Evolutionary conservation across 345 rosid genomes (phyloP).

Genomic region (Eutrema heterophyllum): DNA sequence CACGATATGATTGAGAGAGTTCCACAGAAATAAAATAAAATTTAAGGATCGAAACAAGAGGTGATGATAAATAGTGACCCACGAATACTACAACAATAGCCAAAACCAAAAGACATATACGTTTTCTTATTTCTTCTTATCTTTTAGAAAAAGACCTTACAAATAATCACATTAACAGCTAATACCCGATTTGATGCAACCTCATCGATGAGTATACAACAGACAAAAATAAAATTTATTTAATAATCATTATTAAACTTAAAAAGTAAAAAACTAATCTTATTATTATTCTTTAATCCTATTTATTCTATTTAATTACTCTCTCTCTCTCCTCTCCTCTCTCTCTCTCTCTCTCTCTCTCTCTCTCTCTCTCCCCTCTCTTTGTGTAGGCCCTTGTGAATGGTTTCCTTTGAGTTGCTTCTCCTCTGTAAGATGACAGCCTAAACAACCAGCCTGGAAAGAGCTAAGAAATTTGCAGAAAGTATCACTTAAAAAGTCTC

Average conservation of each 20-base stretch:
- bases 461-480: slow-evolving; percentile 38
- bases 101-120: slow-evolving; percentile 14
- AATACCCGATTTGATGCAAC: slow-evolving; percentile 16
- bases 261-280: neutral
- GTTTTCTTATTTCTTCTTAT: slow-evolving; percentile 16
- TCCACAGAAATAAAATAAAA: neutral
- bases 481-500: slow-evolving; percentile 31
- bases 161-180: slow-evolving; percentile 16
- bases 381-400: slow-evolving; percentile 38
- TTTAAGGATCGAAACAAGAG: neutral
- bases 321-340: neutral
- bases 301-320: neutral
- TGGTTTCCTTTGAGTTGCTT: slow-evolving; percentile 32
- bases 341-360: neutral
- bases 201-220: neutral
- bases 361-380: neutral
- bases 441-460: slow-evolving; percentile 93
- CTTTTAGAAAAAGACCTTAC: slow-evolving; percentile 22
- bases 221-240: slow-evolving; percentile 1
- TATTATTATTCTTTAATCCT: neutral
- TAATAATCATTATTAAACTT: neutral
- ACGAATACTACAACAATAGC: neutral
- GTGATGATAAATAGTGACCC: slow-evolving; percentile 17
- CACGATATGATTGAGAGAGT: neutral
- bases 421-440: slow-evolving; percentile 54